A percentile compares a stretch with the other conserved stretches of the same genome.
These are phyloP conservation scores for Protomyces lactucae-debilis DNA, from an alignment of 1,139 yeast species.

Conservation along the genomic window DNA sequence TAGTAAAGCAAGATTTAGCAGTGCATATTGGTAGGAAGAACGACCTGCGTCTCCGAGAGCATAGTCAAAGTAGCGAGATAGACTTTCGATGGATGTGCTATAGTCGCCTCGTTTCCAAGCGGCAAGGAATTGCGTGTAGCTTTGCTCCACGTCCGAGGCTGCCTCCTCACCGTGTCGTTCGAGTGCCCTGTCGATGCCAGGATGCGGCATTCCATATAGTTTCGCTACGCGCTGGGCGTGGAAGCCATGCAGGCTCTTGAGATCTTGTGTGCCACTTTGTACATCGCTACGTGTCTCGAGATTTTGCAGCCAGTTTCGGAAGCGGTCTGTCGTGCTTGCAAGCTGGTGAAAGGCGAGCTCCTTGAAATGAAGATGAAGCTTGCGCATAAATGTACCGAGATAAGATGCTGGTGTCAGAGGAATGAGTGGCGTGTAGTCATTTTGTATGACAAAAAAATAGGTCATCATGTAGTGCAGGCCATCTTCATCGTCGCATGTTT, in stretches of 20 bases:
- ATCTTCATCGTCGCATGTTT: background rate
- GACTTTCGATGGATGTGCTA: conserved; percentile 63
- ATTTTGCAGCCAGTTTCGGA: background rate
- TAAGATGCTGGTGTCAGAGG: background rate
- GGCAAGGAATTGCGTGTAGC: conserved; percentile 43
- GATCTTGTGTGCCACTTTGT: background rate
- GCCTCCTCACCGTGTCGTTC: background rate
- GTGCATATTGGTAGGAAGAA: conserved; percentile 70
- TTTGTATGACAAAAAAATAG: background rate
- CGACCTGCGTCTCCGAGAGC: conserved; percentile 54
- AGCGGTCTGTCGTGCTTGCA: background rate
- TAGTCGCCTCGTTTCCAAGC: conserved; percentile 60
- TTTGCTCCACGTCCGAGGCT: background rate
- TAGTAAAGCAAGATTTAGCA: conserved; percentile 69
- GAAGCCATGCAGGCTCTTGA: background rate
- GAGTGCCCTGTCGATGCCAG: background rate
- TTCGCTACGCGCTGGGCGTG: background rate
- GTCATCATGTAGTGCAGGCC: background rate
- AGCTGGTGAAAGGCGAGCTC: background rate
- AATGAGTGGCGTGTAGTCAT: background rate
- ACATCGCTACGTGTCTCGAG: background rate
- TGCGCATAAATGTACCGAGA: background rate
- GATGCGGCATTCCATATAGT: background rate
- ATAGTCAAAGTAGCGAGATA: conserved; percentile 82
- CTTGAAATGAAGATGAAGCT: background rate